These are phyloP conservation scores for Botrytis squamosa DNA, from an alignment of 2,329 filamentous ascomycete genomes.

Conservation along the genomic window DNA sequence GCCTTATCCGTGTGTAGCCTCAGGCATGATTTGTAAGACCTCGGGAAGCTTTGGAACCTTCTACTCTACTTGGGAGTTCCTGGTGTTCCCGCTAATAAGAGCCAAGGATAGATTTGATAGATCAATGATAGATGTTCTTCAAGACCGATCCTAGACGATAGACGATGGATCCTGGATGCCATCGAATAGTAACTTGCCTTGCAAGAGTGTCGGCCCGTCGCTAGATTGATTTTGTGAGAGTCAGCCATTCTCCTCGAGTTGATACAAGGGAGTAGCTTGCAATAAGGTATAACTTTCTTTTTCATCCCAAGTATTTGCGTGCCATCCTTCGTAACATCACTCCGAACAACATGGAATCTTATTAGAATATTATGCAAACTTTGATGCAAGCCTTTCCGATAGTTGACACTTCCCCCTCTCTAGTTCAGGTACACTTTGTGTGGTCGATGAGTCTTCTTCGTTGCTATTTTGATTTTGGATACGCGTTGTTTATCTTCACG, in stretches of 20 bases:
- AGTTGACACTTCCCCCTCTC: not conserved
- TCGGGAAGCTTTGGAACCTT: not conserved
- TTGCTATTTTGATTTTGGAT: conserved; percentile 13
- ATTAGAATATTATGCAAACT: not conserved
- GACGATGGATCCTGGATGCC: not conserved
- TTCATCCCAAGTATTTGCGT: not conserved
- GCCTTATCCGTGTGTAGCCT: not conserved
- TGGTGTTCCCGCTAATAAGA: not conserved
- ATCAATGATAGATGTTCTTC: not conserved
- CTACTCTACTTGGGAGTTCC: not conserved
- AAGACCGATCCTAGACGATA: not conserved
- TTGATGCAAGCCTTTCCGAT: not conserved
- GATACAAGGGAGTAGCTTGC: not conserved
- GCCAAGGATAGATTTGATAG: not conserved
- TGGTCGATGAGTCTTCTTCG: not conserved
- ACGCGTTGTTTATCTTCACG: not conserved
- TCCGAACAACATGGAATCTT: not conserved
- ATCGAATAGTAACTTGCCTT: not conserved
- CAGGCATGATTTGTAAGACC: conserved; percentile 3
- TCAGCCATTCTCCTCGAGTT: not conserved
- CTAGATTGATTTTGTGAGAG: not conserved
- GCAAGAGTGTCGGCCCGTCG: not conserved
- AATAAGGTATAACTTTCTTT: not conserved
- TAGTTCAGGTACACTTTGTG: not conserved
- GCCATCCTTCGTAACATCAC: not conserved